Percentiles rank a stretch among this genome's conserved stretches.
Evolutionary conservation across 2,329 filamentous ascomycete species (phyloP).

Genomic region (Microdochium nivale): DNA sequence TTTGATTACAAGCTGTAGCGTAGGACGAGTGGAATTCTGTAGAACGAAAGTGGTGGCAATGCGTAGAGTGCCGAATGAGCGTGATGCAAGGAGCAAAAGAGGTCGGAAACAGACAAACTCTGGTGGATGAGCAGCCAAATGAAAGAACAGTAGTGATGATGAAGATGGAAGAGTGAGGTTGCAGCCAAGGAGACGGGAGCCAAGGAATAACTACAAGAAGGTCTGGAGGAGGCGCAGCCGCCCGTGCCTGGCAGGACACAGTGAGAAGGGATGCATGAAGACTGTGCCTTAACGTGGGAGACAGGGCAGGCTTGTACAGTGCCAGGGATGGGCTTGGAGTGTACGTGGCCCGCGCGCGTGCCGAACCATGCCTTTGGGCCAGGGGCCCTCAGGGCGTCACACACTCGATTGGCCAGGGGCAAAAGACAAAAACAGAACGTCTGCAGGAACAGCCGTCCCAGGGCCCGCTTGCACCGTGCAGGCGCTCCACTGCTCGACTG

Average conservation of each 20-base stretch:
- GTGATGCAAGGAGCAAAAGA: neutral
- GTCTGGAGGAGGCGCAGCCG: neutral
- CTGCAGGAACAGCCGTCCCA: too few species aligned
- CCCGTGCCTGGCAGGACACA: neutral
- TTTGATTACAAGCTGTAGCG: neutral
- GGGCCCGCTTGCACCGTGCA: too few species aligned
- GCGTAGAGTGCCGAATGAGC: neutral
- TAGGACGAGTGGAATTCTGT: neutral
- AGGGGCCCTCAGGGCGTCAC: too few species aligned
- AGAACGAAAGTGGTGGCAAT: neutral
- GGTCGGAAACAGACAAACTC: neutral
- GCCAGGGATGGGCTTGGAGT: neutral
- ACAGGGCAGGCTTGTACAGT: neutral
- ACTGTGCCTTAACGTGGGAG: neutral
- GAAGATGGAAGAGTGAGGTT: neutral
- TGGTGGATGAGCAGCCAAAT: neutral
- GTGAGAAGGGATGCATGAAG: neutral
- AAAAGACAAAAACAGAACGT: too few species aligned
- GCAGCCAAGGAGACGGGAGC: neutral
- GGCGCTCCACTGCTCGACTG: too few species aligned
- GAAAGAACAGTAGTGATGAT: neutral
- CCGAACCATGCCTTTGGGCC: too few species aligned
- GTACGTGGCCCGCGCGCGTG: too few species aligned
- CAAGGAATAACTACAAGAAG: too few species aligned
- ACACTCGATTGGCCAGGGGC: too few species aligned